These are phyloP conservation scores for Pyrenula massariospora DNA, from an alignment of 495 filamentous ascomycete genomes.

Conservation along the genomic window DNA sequence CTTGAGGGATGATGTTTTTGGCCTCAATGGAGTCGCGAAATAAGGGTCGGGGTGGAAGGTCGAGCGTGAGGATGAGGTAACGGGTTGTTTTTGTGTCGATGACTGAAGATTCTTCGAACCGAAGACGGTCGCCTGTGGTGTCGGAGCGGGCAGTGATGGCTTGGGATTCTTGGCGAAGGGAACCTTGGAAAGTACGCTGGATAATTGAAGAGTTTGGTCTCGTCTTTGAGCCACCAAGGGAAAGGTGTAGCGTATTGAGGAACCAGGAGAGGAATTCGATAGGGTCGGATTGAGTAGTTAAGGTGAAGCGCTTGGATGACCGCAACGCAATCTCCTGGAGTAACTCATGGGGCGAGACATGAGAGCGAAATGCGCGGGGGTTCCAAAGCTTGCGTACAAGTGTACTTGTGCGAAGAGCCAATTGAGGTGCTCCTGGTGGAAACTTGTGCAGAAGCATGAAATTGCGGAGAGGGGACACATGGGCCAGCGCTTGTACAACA, in stretches of 20 bases:
- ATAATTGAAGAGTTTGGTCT: constrained; percentile 73
- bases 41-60: constrained; percentile 85
- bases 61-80: constrained; percentile 85
- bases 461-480: constrained; percentile 83
- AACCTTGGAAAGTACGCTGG: constrained; percentile 87
- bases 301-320: constrained; percentile 84
- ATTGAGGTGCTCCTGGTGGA: constrained; percentile 36
- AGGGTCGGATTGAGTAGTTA: constrained; percentile 86
- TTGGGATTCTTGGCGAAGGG: constrained; percentile 84
- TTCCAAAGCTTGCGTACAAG: constrained; percentile 98
- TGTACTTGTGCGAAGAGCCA: constrained; percentile 71
- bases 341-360: constrained; percentile 95
- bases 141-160: constrained; percentile 88
- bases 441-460: constrained; percentile 74
- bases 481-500: constrained; percentile 82
- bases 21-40: constrained; percentile 82
- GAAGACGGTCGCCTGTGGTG: constrained; percentile 66
- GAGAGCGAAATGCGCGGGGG: constrained; percentile 86
- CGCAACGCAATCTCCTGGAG: constrained; percentile 86
- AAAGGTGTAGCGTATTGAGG: constrained; percentile 85
- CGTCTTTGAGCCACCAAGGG: constrained; percentile 79
- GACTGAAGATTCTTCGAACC: constrained; percentile 82
- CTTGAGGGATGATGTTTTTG: constrained; percentile 91
- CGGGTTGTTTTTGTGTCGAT: constrained; percentile 65
- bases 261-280: constrained; percentile 97